Conservation (phyloP, 441 rosid genomes). For the Brassica balearica region DNA sequence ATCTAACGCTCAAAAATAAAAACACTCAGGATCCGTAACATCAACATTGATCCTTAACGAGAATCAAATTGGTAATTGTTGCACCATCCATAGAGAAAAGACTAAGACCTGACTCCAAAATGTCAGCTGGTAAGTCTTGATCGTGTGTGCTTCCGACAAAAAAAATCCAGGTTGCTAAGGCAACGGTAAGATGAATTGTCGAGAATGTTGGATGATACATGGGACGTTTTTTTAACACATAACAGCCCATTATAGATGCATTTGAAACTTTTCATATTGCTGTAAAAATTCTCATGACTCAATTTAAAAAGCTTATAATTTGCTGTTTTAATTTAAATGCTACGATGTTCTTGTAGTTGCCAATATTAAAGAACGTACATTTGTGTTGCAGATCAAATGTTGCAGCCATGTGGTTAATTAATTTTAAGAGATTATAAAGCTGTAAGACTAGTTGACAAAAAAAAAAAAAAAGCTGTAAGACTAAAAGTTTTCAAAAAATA, state of each 20-base stretch:
- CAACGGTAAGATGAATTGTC: neutral
- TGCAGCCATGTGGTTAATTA: conserved; percentile 5
- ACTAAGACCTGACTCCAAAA: neutral
- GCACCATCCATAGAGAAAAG: neutral
- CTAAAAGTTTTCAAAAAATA: neutral
- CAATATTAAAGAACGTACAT: neutral
- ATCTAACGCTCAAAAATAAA: neutral
- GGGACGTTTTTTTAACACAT: neutral
- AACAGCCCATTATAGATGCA: conserved; percentile 1
- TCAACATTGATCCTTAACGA: neutral
- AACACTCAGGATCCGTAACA: neutral
- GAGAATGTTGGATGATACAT: neutral
- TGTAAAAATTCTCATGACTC: neutral
- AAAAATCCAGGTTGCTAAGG: neutral
- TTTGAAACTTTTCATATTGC: neutral
- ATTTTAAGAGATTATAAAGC: neutral
- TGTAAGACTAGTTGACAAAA: neutral
- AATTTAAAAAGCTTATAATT: neutral
- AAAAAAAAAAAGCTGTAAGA: neutral
- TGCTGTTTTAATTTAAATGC: neutral
- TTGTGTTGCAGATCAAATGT: neutral
- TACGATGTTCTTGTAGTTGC: neutral
- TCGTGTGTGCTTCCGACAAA: neutral
- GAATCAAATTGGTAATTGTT: neutral
- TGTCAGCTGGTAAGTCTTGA: neutral